Evolutionary conservation across 2,329 filamentous ascomycete genomes (phyloP).

Genomic region (Knoxdaviesia proteae): DNA sequence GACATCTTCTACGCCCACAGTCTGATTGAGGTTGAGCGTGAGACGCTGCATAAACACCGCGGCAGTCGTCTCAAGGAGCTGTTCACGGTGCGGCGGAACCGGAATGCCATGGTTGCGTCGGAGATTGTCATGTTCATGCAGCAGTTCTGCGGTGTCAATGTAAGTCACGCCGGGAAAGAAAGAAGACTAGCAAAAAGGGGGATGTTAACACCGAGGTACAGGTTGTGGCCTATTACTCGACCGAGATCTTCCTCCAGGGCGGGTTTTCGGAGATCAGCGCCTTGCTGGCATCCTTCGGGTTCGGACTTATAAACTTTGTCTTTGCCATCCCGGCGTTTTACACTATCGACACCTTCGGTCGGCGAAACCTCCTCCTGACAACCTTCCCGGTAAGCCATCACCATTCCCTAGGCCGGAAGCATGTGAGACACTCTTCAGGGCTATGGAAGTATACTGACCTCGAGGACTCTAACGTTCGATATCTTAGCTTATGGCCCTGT

Average conservation of each 20-base stretch:
- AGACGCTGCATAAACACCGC: constrained; percentile 10
- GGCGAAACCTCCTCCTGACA: constrained; percentile 38
- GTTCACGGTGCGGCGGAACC: constrained; percentile 38
- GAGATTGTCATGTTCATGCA: constrained; percentile 47
- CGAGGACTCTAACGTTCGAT: too few relatives aligned
- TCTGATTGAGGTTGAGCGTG: constrained; percentile 33
- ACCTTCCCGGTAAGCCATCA: constrained; percentile 30
- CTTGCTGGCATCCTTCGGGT: constrained; percentile 39
- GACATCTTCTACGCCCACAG: constrained; percentile 36
- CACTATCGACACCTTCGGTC: constrained; percentile 48
- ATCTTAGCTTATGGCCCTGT: constrained; percentile 29
- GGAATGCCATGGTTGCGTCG: constrained; percentile 37
- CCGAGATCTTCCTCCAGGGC: constrained; percentile 36
- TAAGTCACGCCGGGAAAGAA: not conserved
- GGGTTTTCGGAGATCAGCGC: constrained; percentile 28
- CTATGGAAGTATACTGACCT: too few relatives aligned
- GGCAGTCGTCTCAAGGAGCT: constrained; percentile 27
- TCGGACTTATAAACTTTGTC: constrained; percentile 43
- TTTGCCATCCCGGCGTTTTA: constrained; percentile 42
- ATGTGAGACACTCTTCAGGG: too few relatives aligned
- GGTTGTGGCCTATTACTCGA: constrained; percentile 31
- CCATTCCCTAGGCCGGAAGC: too few relatives aligned
- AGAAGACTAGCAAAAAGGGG: not conserved
- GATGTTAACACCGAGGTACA: constrained; percentile 1
- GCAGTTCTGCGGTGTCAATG: constrained; percentile 21